Percentiles rank a stretch among this genome's conserved stretches.
These are phyloP conservation scores for Ceratocystis albifundus DNA, from an alignment of 2,329 filamentous ascomycete species.

Conservation along the genomic window DNA sequence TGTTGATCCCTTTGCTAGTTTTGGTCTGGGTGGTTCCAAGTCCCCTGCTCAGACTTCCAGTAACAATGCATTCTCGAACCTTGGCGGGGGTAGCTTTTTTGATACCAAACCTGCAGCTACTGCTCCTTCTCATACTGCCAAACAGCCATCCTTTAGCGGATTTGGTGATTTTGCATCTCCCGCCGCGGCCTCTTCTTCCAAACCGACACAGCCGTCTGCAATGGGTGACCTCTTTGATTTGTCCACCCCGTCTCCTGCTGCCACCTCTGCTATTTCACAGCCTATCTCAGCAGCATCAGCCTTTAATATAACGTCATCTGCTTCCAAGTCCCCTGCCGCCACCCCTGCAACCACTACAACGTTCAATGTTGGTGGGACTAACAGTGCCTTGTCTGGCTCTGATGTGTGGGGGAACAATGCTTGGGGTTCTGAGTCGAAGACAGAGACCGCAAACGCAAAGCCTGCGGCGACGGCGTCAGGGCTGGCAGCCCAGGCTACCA, in stretches of 20 bases:
- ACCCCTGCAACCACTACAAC: conserved; percentile 24
- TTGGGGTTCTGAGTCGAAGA: conserved; percentile 48
- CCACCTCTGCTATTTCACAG: conserved; percentile 35
- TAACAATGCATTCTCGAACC: conserved; percentile 38
- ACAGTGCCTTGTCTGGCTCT: conserved; percentile 37
- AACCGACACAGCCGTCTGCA: conserved; percentile 43
- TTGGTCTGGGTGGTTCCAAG: conserved; percentile 34
- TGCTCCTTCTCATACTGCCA: conserved; percentile 34
- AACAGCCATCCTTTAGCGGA: conserved; percentile 43
- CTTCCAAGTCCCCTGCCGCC: conserved; percentile 34
- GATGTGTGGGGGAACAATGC: conserved; percentile 83
- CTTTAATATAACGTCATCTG: conserved; percentile 60
- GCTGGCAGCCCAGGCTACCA: conserved; percentile 30
- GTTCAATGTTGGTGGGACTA: conserved; percentile 32
- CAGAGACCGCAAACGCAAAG: conserved; percentile 47
- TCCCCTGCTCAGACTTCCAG: conserved; percentile 30
- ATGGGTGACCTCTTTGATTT: conserved; percentile 78
- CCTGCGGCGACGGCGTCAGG: conserved; percentile 37
- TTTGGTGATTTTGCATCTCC: conserved; percentile 56
- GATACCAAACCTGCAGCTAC: conserved; percentile 47
- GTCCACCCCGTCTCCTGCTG: conserved; percentile 40
- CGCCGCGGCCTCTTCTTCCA: conserved; percentile 30
- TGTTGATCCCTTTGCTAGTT: conserved; percentile 50
- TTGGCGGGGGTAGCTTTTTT: conserved; percentile 74
- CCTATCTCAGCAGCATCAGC: conserved; percentile 47